Percentiles rank a stretch among this genome's conserved stretches.
phyloP scores from a whole-genome alignment of 306 rosid species.

The Glycyrrhiza uralensis region DNA sequence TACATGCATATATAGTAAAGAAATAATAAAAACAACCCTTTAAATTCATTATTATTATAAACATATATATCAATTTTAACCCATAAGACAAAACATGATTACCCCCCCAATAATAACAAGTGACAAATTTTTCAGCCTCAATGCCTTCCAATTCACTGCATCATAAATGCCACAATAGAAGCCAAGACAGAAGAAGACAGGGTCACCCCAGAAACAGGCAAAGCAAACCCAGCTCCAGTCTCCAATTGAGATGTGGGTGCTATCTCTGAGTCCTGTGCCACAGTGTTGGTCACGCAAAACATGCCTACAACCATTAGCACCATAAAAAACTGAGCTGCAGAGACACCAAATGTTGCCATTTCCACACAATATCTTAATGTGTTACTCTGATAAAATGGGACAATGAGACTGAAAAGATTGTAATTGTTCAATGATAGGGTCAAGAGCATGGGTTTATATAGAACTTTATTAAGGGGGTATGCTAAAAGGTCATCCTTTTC shows the following conservation, averaged over 20 bases:
- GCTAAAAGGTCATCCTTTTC: slow-evolving; percentile 19
- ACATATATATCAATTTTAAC: neutral
- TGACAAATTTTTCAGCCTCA: slow-evolving; percentile 14
- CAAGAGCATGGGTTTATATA: slow-evolving; percentile 46
- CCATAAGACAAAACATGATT: slow-evolving; percentile 19
- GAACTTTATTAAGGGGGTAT: neutral
- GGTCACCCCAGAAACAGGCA: slow-evolving; percentile 32
- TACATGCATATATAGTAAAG: slow-evolving; percentile 4
- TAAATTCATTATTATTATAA: neutral
- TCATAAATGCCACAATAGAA: slow-evolving; percentile 40
- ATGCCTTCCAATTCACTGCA: slow-evolving; percentile 21
- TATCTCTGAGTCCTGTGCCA: slow-evolving; percentile 36
- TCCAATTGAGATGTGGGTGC: slow-evolving; percentile 51
- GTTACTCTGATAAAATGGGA: neutral
- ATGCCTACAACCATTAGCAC: slow-evolving; percentile 23
- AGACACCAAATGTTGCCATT: slow-evolving; percentile 44
- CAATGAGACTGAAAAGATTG: slow-evolving; percentile 6
- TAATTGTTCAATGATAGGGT: slow-evolving; percentile 14
- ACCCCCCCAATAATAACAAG: slow-evolving; percentile 17
- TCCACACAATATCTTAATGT: slow-evolving; percentile 7
- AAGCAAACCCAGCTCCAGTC: slow-evolving; percentile 50
- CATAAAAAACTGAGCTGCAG: slow-evolving; percentile 14
- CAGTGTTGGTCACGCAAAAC: slow-evolving; percentile 26
- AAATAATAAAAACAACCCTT: slow-evolving; percentile 2
- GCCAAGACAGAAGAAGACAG: slow-evolving; percentile 38